These are phyloP conservation scores for Gossypium trilobum DNA, from an alignment of 441 rosid species.

Conservation along the genomic window DNA sequence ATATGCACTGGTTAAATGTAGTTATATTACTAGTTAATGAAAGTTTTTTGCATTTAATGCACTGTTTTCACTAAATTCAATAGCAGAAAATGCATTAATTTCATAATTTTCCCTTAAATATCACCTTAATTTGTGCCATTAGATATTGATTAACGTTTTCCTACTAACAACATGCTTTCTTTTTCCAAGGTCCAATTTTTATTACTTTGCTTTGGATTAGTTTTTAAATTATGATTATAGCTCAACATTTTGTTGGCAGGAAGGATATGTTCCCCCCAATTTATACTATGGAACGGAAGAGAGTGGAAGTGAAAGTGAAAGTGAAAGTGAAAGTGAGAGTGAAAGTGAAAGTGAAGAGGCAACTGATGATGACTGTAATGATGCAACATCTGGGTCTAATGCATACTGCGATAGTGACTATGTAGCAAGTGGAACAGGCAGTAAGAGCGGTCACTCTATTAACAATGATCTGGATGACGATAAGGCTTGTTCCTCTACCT, in stretches of 20 bases:
- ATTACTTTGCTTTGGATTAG: conserved; percentile 7
- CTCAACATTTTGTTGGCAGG: conserved; percentile 45
- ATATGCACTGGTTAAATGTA: background rate
- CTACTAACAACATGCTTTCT: background rate
- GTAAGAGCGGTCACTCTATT: conserved; percentile 35
- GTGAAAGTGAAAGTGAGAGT: conserved; percentile 76
- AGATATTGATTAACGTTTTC: background rate
- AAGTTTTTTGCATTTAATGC: background rate
- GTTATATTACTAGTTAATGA: background rate
- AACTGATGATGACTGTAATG: conserved; percentile 47
- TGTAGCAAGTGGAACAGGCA: conserved; percentile 42
- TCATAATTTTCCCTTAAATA: background rate
- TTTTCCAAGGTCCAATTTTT: background rate
- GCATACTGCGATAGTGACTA: conserved; percentile 48
- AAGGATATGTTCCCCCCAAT: conserved; percentile 62
- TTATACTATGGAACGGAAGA: conserved; percentile 75
- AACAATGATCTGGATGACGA: conserved; percentile 23
- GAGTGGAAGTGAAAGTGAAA: conserved; percentile 77
- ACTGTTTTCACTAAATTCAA: background rate
- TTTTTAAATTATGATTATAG: conserved; percentile 18
- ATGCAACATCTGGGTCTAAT: conserved; percentile 36
- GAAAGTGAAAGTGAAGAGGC: conserved; percentile 74
- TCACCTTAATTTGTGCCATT: background rate
- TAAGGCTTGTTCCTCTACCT: conserved; percentile 36
- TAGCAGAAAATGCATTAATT: background rate